Conservation (phyloP, 106 monocot genomes). For the Dactylorhiza incarnata region DNA sequence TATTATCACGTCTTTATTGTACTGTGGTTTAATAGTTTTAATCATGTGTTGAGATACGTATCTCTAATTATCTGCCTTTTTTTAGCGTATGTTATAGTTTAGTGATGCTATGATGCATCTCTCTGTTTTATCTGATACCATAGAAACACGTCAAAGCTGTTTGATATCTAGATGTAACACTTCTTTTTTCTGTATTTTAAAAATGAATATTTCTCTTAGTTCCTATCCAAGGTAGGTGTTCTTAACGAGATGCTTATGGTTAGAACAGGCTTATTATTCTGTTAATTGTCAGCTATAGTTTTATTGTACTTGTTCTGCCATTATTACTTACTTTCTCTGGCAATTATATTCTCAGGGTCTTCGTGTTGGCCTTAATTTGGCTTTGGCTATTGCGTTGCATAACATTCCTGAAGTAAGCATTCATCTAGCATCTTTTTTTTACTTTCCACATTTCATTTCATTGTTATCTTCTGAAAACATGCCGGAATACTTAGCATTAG, state of each 20-base stretch:
- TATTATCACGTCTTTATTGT: neutral
- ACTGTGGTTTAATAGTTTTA: neutral
- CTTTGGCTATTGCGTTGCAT: constrained; percentile 95
- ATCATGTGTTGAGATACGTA: neutral
- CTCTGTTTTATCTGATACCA: neutral
- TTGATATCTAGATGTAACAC: neutral
- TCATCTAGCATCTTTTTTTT: neutral
- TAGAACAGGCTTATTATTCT: neutral
- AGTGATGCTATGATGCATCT: neutral
- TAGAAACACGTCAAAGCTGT: neutral
- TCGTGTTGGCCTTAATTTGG: constrained; percentile 89
- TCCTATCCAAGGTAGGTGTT: neutral
- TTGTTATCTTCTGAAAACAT: neutral
- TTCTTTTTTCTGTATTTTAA: neutral
- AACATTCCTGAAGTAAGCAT: constrained; percentile 92
- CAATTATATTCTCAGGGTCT: constrained; percentile 55
- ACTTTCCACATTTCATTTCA: neutral
- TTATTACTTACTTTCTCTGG: neutral
- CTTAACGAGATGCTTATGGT: neutral
- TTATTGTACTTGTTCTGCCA: neutral
- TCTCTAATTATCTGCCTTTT: neutral
- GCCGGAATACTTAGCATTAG: neutral
- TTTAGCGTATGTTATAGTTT: neutral
- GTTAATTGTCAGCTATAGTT: neutral
- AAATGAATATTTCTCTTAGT: neutral